Base-by-base conservation (phyloP, 371 early-diverging fungal species). In the Mucor piriformis region DNA sequence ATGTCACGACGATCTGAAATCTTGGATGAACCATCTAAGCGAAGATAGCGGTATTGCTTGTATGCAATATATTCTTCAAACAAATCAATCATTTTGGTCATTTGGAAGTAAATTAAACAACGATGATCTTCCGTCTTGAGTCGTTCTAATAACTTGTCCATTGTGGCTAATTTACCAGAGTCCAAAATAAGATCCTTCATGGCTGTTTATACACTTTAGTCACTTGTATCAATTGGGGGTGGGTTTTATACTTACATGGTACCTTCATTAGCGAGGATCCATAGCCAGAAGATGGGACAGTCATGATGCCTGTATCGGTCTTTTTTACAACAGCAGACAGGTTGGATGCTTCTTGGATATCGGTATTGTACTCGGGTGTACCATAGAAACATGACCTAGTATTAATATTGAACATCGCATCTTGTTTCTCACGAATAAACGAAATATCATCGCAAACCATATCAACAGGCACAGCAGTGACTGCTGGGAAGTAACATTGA, bases 61-160 rank as follows among this genome's bases (percentile, higher is more conserved):
- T 91, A 94, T 0, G 91, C 79, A 48, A 96, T 81, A 63, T 95
- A 99, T 73, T 95, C 95, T 65, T 96, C 99, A 80, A 99, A 87
- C 55, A 99, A 59, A 68, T 98, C 98, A 63, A 99, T 95, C 96
- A 97, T 96, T 67, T 84, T 83, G 8, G 99, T 98, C 99, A 99
- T 99, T 73, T 99, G 99, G 87, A 98, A 99, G 67, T 97, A 96
- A 29, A 99, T 84, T 63, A 99, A 73, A 3, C 97, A 94, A 52
- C 97, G 89, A 70, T 99, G 99, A 0, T 93, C 95, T 57, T 94
- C 93, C 6, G 85, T 74, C 77, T 95, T 93, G 25, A 99, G 87
- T 63, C 89, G 83, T 23, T 87, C 84, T 33, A 99, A 74, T 54
- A 99, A 66, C 57, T 83, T 84, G 70, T 99, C 97, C 49, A 99